Conservation (phyloP, 1,284 basidiomycete species). For the Amylostereum areolatum region DNA sequence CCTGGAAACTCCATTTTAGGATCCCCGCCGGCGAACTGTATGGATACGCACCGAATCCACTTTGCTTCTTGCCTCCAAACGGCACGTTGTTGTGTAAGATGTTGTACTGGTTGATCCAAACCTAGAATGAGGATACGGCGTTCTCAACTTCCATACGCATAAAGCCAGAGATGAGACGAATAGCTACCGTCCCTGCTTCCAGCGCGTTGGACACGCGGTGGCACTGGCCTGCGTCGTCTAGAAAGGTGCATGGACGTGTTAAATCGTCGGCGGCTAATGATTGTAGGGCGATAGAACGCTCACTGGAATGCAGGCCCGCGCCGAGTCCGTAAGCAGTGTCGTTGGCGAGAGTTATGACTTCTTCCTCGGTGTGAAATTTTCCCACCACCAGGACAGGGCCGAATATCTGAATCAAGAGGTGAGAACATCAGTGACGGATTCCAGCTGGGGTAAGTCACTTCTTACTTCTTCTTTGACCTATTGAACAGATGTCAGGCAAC, state of each 20-base stretch:
- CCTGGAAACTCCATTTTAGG: conserved; percentile 33
- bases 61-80: conserved; percentile 90
- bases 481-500: neutral
- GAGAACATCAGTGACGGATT: conserved; percentile 1
- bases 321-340: conserved; percentile 84
- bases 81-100: conserved; percentile 79
- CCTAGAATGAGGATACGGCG: conserved; percentile 31
- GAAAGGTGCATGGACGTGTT: neutral
- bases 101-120: conserved; percentile 90
- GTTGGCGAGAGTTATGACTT: conserved; percentile 77
- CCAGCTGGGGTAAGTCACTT: conserved; percentile 3
- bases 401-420: conserved; percentile 57
- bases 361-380: conserved; percentile 74
- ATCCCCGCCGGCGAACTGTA: neutral
- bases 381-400: conserved; percentile 79
- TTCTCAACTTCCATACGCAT: conserved; percentile 6
- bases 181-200: conserved; percentile 77
- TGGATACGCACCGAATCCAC: conserved; percentile 50
- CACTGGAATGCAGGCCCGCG: conserved; percentile 85
- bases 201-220: conserved; percentile 79
- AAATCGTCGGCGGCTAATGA: conserved; percentile 5
- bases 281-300: neutral
- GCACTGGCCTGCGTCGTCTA: conserved; percentile 82
- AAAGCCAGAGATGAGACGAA: neutral
- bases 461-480: conserved; percentile 71